Evolutionary conservation across 345 rosid species (phyloP), one percentile per base, ranked within the genome.

Genomic region (Boechera divaricarpa): DNA sequence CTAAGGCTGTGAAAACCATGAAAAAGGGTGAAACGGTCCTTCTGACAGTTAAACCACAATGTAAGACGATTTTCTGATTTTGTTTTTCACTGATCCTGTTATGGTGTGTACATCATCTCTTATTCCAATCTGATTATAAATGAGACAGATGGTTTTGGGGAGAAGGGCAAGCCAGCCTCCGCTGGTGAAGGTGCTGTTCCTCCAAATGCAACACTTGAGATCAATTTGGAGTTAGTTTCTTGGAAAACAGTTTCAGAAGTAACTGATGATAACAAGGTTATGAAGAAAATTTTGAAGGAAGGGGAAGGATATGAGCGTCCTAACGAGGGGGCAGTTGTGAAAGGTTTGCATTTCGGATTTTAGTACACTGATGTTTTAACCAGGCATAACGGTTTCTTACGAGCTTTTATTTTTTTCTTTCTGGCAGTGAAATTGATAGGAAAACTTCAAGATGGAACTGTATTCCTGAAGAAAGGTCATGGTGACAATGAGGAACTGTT

Each of bases 251-350:
- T 95, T 35, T 64, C 94, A 1, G 98, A 88, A 61, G 84, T 95
- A 16, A 91, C 94, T 26, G 86, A 92, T 45, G 99, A 95, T 73
- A 85, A 84, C 81, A 92, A 89, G 83, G 96, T 95, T 31, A 71
- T 86, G 13, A 92, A 91, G 85, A 92, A 91, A 77, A 87, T 86
- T 44, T 79, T 92, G 76, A 86, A 85, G 73, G 99, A 92, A 84
- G 98, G 97, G 5, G 98, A 92, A 66, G 96, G 94, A 31, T 91
- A 88, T 81, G 99, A 92, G 15, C 80, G 76, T 11, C 98, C 99
- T 18, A 89, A 85, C 41, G 99, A 91, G 42, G 99, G 99, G 48
- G 75, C 98, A 13, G 75, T 78, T 42, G 99, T 89, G 53, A 81
- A 81, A 87, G 87, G 98, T 91, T 55, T 49, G 82, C 63, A 41